Base-by-base conservation (phyloP, 768 basidiomycete genomes). In the Brasilioporus rufonigricans region DNA sequence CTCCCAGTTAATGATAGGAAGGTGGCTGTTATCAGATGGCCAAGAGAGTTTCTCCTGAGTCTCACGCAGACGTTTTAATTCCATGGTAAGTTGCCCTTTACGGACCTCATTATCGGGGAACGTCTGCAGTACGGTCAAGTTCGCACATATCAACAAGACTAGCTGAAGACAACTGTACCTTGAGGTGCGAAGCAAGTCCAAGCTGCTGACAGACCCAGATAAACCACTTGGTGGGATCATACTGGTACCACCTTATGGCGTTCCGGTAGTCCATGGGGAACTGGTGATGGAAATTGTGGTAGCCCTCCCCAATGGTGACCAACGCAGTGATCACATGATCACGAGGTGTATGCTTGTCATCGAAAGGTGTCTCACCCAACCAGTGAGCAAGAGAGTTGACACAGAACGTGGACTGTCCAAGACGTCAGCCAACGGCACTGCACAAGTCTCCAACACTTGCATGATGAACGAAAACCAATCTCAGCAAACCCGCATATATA, bases 261-360 rank as follows among this genome's bases (percentile, higher is more conserved):
- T 96, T 96, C 24, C 94, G 83, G 77, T 94, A 98, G 72, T 98
- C 94, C 90, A 93, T 93, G 8, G 94, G 94, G 83, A 96, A 96
- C 55, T 83, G 84, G 67, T 98, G 94, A 76, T 98, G 94, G 83
- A 96, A 96, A 74, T 98, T 98, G 79, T 98, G 94, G 77, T 98
- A 98, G 16, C 94, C 94, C 72, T 98, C 94, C 50, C 94, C 94
- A 65, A 95, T 86, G 35, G 94, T 97, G 57, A 85, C 87, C 29
- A 97, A 76, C 3, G 94, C 94, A 29, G 93, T 95, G 68, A 95
- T 68, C 56, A 93, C 69, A 72, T 95, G 93, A 72, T 96, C 93
- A 49, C 87, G 81, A 18, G 94, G 93, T 10, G 91, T 89, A 72
- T 94, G 91, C 76, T 94, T 95, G 82, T 94, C 91, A 73, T 96